Evolutionary conservation across 805 yeast species (phyloP), one percentile per base, ranked within the genome.

Genomic region (Kodamaea nitidulidarum): DNA sequence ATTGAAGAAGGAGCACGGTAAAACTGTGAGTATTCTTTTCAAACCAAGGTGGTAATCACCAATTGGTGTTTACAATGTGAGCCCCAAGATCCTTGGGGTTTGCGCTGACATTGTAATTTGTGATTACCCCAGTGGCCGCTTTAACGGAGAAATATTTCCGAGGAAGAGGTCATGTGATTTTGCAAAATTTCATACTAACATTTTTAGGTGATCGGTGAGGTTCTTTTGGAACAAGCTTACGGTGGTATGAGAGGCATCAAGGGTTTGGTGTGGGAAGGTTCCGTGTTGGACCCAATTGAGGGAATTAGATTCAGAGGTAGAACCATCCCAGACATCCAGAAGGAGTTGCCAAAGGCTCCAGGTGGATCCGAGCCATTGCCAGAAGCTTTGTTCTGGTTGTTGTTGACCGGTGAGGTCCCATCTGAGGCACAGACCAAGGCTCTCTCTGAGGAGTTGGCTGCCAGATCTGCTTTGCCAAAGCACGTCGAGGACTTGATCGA

Each of bases 1-100:
- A 56, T 81, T 91, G 66, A 88, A 91, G 70, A 76, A 86, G 65
- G 95, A 88, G 58, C 78, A 91, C 67, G 98, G 98, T 56, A 76
- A 81, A 63, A 77, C 85, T 60, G 84, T 73, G 66, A 57, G 78
- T 73, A 60, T 12, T n/a, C 5, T 25, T 7, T 25, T 27, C 22
- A 20, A 20, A 20, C 22, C 22, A 20, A n/a, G n/a, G n/a, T n/a
- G n/a, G n/a, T n/a, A n/a, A n/a, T n/a, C n/a, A n/a, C n/a, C n/a
- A n/a, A n/a, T n/a, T n/a, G n/a, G n/a, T n/a, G n/a, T n/a, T n/a
- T n/a, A n/a, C n/a, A n/a, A n/a, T n/a, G n/a, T n/a, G n/a, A n/a
- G n/a, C n/a, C n/a, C n/a, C n/a, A n/a, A n/a, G n/a, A n/a, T n/a
- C n/a, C n/a, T n/a, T n/a, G n/a, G n/a, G n/a, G n/a, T n/a, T n/a